phyloP scores from a whole-genome alignment of 495 filamentous ascomycete species.

The Daldinia vernicosa region DNA sequence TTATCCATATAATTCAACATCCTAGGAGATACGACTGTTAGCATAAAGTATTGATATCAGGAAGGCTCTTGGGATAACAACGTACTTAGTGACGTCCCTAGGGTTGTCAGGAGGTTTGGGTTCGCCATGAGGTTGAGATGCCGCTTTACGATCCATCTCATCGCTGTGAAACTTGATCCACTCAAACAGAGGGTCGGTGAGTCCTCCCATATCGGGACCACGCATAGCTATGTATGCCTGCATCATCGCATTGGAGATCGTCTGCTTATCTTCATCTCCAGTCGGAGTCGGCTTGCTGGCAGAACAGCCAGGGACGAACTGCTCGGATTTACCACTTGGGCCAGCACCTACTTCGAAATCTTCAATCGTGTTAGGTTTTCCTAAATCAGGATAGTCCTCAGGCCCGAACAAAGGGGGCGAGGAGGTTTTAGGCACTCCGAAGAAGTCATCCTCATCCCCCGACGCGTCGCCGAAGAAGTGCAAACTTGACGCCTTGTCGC shows the following conservation, averaged over 20 bases:
- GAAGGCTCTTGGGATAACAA: not conserved
- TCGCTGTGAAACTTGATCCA: constrained; percentile 22
- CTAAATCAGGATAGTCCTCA: too few species aligned
- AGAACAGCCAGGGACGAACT: constrained; percentile 23
- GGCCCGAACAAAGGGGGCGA: too few species aligned
- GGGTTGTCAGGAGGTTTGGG: not conserved
- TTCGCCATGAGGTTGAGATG: not conserved
- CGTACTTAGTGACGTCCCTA: constrained; percentile 25
- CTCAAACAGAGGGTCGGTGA: constrained; percentile 22
- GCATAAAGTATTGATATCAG: not conserved
- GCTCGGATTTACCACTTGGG: not conserved
- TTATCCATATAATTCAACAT: constrained; percentile 29
- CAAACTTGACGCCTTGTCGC: not conserved
- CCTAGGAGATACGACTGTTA: constrained; percentile 12
- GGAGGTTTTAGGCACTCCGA: too few species aligned
- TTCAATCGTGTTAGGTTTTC: too few species aligned
- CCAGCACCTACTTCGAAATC: not conserved
- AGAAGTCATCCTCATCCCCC: not conserved
- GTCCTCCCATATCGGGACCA: constrained; percentile 22
- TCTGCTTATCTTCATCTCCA: constrained; percentile 9
- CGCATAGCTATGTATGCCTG: constrained; percentile 41
- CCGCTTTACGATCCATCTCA: not conserved
- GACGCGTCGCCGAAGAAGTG: not conserved
- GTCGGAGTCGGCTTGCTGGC: constrained; percentile 4
- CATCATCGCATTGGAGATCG: constrained; percentile 35